Evolutionary conservation across 768 basidiomycete genomes (phyloP).

Genomic region (Boletus vinaceobasis): DNA sequence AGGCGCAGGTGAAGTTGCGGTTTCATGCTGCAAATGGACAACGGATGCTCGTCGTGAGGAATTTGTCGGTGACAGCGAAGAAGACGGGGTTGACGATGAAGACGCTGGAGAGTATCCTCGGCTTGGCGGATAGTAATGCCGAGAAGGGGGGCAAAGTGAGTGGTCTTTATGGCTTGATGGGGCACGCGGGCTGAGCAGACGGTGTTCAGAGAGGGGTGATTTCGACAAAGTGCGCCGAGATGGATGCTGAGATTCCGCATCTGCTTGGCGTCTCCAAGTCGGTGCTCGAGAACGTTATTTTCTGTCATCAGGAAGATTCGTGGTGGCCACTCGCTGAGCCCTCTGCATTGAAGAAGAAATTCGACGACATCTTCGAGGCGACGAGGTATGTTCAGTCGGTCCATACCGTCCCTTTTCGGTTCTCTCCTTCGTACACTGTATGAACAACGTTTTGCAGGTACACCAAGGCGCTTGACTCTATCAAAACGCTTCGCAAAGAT

Average conservation of each 20-base stretch:
- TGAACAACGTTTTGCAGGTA: conserved; percentile 51
- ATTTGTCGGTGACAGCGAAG: conserved; percentile 89
- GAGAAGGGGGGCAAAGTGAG: conserved; percentile 75
- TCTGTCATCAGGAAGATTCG: conserved; percentile 98
- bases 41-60: conserved; percentile 86
- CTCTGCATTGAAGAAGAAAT: conserved; percentile 92
- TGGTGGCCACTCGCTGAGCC: conserved; percentile 97
- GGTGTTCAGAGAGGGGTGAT: conserved; percentile 70
- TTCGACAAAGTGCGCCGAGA: conserved; percentile 96
- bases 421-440: not conserved
- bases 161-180: not conserved
- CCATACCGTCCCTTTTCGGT: not conserved
- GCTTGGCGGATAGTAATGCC: conserved; percentile 60
- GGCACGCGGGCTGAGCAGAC: not conserved
- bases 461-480: conserved; percentile 93
- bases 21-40: conserved; percentile 89
- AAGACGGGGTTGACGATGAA: conserved; percentile 96
- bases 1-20: conserved; percentile 94
- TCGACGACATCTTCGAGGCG: conserved; percentile 99
- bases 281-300: conserved; percentile 99
- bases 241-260: conserved; percentile 92
- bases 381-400: conserved; percentile 58
- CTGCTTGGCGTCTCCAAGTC: conserved; percentile 94
- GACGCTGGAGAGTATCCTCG: conserved; percentile 89
- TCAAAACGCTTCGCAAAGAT: conserved; percentile 88